Conservation (phyloP, 1,284 basidiomycete species). For the Calocybe gambosa region DNA sequence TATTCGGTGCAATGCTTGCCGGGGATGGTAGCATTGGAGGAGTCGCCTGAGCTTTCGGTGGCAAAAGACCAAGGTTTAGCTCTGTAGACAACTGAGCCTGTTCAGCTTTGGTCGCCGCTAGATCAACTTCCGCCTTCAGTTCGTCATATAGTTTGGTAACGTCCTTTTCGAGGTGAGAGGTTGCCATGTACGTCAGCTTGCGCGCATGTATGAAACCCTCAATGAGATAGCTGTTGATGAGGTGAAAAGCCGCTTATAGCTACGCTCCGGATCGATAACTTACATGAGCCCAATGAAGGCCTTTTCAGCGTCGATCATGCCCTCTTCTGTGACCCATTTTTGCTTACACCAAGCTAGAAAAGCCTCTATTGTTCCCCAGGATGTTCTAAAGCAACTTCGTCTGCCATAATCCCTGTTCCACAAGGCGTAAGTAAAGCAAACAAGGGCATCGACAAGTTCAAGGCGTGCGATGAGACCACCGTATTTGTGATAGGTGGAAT, state of each 20-base stretch:
- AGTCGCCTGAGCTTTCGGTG: conserved; percentile 39
- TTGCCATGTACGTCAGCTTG: conserved; percentile 44
- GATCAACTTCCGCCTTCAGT: conserved; percentile 34
- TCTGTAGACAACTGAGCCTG: conserved; percentile 29
- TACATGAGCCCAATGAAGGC: conserved; percentile 73
- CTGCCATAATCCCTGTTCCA: conserved; percentile 62
- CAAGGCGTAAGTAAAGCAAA: conserved; percentile 68
- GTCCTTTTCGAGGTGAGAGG: conserved; percentile 36
- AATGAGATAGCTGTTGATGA: conserved; percentile 56
- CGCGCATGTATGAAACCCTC: conserved; percentile 63
- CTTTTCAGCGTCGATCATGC: conserved; percentile 61
- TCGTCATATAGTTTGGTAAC: conserved; percentile 34
- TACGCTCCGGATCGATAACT: conserved; percentile 25
- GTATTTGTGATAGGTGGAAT: conserved; percentile 63
- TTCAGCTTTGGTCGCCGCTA: conserved; percentile 42
- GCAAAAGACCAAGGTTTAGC: conserved; percentile 28
- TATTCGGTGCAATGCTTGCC: conserved; percentile 53
- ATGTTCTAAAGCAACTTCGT: conserved; percentile 43
- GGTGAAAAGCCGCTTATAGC: conserved; percentile 22
- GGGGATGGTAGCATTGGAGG: conserved; percentile 73
- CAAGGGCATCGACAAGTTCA: conserved; percentile 67
- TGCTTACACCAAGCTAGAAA: conserved; percentile 62
- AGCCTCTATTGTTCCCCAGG: conserved; percentile 58
- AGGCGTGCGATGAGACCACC: conserved; percentile 65
- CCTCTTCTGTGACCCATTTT: conserved; percentile 59